Conservation (phyloP, 495 filamentous ascomycete species). For the Penicillium flavigenum region DNA sequence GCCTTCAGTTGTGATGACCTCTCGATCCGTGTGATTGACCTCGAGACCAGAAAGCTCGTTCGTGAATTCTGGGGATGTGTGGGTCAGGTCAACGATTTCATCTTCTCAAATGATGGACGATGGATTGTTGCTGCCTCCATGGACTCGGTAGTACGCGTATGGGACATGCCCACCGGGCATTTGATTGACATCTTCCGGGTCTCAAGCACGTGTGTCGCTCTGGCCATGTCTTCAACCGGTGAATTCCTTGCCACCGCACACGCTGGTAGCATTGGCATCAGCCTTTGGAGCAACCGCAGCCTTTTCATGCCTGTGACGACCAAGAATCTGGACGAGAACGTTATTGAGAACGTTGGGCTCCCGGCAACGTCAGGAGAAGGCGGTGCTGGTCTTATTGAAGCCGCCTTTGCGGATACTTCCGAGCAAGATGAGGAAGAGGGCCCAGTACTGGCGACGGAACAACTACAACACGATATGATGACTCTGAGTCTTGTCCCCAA, state of each 20-base stretch:
- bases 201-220: slow-evolving; percentile 69
- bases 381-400: slow-evolving; percentile 66
- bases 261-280: slow-evolving; percentile 80
- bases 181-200: slow-evolving; percentile 85
- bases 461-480: slow-evolving; percentile 75
- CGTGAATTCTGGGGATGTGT: slow-evolving; percentile 89
- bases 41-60: slow-evolving; percentile 84
- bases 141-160: slow-evolving; percentile 80
- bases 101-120: slow-evolving; percentile 87
- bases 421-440: slow-evolving; percentile 49
- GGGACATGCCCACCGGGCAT: slow-evolving; percentile 95
- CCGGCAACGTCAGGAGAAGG: slow-evolving; percentile 84
- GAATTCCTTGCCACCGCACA: slow-evolving; percentile 91
- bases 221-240: slow-evolving; percentile 85
- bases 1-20: slow-evolving; percentile 88
- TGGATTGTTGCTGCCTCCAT: slow-evolving; percentile 90
- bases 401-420: slow-evolving; percentile 60
- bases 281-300: slow-evolving; percentile 90
- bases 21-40: slow-evolving; percentile 83
- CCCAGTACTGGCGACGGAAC: slow-evolving; percentile 58
- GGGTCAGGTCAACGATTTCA: slow-evolving; percentile 79
- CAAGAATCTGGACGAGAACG: slow-evolving; percentile 71
- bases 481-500: slow-evolving; percentile 87
- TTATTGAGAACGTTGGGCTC: slow-evolving; percentile 59
- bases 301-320: slow-evolving; percentile 87